A percentile compares a stretch with the other conserved stretches of the same genome.
These are phyloP conservation scores for Nakazawaea peltata DNA, from an alignment of 805 yeast genomes.

Conservation along the genomic window DNA sequence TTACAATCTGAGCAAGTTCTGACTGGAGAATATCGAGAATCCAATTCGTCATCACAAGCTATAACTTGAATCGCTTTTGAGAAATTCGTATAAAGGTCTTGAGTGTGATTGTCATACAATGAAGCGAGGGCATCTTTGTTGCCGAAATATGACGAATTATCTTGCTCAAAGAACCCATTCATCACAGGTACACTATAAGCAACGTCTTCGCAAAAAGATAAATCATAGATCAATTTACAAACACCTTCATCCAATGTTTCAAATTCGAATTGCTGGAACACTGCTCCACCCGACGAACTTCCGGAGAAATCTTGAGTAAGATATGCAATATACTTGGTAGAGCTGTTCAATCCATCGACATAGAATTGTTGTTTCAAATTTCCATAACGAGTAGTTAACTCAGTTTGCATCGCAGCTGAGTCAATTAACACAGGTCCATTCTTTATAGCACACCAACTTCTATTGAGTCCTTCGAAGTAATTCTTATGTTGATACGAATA, in stretches of 20 bases:
- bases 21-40: slow-evolving; percentile 66
- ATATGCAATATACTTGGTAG: slow-evolving; percentile 58
- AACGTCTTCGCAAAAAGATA: slow-evolving; percentile 72
- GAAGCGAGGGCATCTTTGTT: slow-evolving; percentile 27
- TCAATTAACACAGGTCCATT: slow-evolving; percentile 36
- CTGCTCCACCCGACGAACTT: slow-evolving; percentile 48
- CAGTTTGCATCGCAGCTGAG: slow-evolving; percentile 18
- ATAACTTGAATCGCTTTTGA: slow-evolving; percentile 67
- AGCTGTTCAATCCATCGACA: slow-evolving; percentile 49
- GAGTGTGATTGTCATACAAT: slow-evolving; percentile 61
- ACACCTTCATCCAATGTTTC: slow-evolving; percentile 43
- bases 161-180: slow-evolving; percentile 11
- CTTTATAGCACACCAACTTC: slow-evolving; percentile 67
- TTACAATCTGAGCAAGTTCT: slow-evolving; percentile 68
- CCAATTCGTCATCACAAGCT: slow-evolving; percentile 63
- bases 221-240: slow-evolving; percentile 67
- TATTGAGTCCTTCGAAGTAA: slow-evolving; percentile 30
- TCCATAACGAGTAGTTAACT: slow-evolving; percentile 37
- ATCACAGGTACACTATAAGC: slow-evolving; percentile 79
- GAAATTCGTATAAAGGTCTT: slow-evolving; percentile 51
- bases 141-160: slow-evolving; percentile 15
- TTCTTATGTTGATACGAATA: slow-evolving; percentile 32
- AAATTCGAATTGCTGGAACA: slow-evolving; percentile 50
- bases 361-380: slow-evolving; percentile 54
- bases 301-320: slow-evolving; percentile 42